A percentile compares a stretch with the other conserved stretches of the same genome.
Evolutionary conservation across 164 flowering plant genomes (phyloP).

Genomic region (Platanus orientalis): DNA sequence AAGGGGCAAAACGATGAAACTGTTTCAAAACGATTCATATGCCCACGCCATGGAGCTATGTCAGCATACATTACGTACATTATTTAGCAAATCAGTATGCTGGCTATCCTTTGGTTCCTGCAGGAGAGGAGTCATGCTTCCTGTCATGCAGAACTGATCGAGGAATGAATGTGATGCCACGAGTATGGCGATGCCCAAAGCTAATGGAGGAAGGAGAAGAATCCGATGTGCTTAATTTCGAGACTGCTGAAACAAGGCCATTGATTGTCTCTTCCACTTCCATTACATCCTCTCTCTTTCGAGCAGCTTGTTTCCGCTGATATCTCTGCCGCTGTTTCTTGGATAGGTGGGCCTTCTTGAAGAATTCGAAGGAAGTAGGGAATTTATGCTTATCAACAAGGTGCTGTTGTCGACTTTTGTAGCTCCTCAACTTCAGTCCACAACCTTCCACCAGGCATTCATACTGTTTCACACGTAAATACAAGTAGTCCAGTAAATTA

Average conservation of each 20-base stretch:
- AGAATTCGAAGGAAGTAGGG: conserved; percentile 78
- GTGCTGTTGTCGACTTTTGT: conserved; percentile 82
- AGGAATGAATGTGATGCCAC: conserved; percentile 75
- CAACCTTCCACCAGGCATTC: conserved; percentile 97
- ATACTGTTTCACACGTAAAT: conserved; percentile 42
- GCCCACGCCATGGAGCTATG: too few species aligned
- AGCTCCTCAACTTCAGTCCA: conserved; percentile 71
- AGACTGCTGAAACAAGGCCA: conserved; percentile 71
- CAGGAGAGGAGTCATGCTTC: conserved; percentile 23
- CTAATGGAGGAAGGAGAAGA: conserved; percentile 71
- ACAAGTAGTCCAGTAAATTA: not conserved
- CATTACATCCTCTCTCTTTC: conserved; percentile 44
- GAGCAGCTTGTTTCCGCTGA: conserved; percentile 35
- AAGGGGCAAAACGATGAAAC: too few species aligned
- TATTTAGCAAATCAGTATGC: not conserved
- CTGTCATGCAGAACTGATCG: conserved; percentile 54
- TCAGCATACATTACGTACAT: not conserved
- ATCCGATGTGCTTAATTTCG: conserved; percentile 71
- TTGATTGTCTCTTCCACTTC: conserved; percentile 64
- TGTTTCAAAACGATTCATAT: too few species aligned
- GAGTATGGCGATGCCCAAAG: conserved; percentile 73
- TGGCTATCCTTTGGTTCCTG: conserved; percentile 18
- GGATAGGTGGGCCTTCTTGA: conserved; percentile 65
- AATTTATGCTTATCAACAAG: conserved; percentile 87
- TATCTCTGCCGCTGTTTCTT: conserved; percentile 69